phyloP scores from a whole-genome alignment of 106 monocot genomes.

The Dioscorea dumetorum region DNA sequence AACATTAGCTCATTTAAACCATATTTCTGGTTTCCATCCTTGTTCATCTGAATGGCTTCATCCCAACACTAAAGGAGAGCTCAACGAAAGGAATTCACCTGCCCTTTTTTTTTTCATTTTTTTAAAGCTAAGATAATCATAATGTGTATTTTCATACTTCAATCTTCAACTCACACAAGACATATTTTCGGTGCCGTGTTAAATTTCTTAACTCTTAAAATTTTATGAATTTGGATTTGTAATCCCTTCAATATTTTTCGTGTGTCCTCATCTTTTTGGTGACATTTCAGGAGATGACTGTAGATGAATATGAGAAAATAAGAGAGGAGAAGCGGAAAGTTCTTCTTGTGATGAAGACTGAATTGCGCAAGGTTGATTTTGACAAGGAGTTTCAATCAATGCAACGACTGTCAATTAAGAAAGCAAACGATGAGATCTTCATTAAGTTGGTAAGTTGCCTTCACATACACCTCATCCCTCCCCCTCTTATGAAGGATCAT shows the following conservation, averaged over 20 bases:
- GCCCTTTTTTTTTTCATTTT: no score
- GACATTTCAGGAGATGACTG: constrained; percentile 33
- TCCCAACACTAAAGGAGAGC: no score
- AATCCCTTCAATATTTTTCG: background rate
- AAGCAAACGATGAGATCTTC: constrained; percentile 35
- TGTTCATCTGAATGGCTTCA: no score
- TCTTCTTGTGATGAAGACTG: constrained; percentile 27
- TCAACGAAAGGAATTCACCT: no score
- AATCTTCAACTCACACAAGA: background rate
- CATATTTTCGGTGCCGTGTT: background rate
- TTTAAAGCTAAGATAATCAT: no score
- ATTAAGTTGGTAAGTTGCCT: constrained; percentile 39
- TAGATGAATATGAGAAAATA: constrained; percentile 48
- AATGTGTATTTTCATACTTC: background rate
- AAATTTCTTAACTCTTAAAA: background rate
- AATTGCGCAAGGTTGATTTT: constrained; percentile 33
- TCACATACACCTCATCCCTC: background rate
- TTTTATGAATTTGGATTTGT: background rate
- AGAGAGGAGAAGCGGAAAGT: constrained; percentile 44
- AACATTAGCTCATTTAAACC: no score
- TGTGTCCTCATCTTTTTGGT: background rate
- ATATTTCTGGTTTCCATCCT: no score
- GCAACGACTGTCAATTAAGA: constrained; percentile 41
- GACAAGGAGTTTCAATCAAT: constrained; percentile 45
- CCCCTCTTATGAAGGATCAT: no score